phyloP scores from a whole-genome alignment of 257 asterid genomes.

The Solanum tarapatanum region DNA sequence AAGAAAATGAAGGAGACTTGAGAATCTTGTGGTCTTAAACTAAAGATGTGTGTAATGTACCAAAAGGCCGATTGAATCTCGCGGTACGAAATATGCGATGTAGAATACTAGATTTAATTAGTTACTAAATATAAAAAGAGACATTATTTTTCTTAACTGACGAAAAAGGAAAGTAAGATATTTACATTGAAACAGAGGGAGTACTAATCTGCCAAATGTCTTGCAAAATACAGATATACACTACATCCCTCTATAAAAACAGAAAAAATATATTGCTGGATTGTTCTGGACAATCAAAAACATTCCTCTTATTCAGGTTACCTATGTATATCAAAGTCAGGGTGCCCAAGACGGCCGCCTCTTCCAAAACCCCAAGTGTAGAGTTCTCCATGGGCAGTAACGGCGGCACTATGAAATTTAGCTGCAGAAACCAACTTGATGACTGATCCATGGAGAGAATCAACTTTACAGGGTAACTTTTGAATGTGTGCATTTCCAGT shows the following conservation, averaged over 20 bases:
- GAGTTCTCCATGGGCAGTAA: constrained; percentile 73
- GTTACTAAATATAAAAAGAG: background rate
- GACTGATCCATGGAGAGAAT: constrained; percentile 62
- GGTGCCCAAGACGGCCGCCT: constrained; percentile 99
- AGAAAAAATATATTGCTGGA: background rate
- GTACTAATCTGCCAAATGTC: background rate
- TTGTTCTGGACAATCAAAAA: background rate
- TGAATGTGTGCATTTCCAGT: constrained; percentile 97
- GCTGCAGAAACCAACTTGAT: constrained; percentile 74
- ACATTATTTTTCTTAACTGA: background rate
- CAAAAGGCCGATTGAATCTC: background rate
- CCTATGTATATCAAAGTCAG: constrained; percentile 97
- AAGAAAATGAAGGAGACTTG: background rate
- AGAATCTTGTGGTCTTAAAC: background rate
- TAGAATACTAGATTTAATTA: background rate
- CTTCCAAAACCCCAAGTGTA: constrained; percentile 99
- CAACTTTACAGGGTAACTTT: constrained; percentile 94
- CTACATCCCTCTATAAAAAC: background rate
- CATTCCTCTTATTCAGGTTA: constrained; percentile 5
- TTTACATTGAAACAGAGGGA: background rate
- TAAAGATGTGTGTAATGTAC: background rate
- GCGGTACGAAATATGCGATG: background rate
- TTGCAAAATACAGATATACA: background rate
- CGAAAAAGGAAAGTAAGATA: background rate
- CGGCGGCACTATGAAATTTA: constrained; percentile 95